Base-by-base conservation (phyloP, 768 basidiomycete species). In the Epithele typhae region DNA sequence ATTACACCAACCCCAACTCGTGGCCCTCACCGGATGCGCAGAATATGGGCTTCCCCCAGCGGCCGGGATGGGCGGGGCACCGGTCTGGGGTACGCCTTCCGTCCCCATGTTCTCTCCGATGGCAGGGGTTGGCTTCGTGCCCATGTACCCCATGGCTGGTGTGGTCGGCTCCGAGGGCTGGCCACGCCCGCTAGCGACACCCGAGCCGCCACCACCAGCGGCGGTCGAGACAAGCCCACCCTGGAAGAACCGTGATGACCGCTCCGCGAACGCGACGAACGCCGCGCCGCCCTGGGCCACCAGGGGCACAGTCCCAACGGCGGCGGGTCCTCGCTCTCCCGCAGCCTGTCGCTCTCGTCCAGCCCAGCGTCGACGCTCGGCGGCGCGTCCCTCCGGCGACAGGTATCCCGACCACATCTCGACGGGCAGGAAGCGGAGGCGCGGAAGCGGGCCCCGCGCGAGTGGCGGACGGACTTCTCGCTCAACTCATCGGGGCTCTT, bases 391-490 rank as follows among this genome's bases (percentile, higher is more conserved):
- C 44, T 59, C 12, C 55, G 55, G 11, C 57, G 58, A 4, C 50
- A 49, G 25, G 21, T 48, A 15, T 58, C 57, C 4, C n/a, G n/a
- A n/a, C n/a, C n/a, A n/a, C 27, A 57, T 8, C 6, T 36, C 23
- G 44, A 47, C 9, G 45, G 49, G 8, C 37, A 46, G 15, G 43
- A 38, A 4, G 35, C 46, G 25, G 49, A 44, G 43, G 43, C 46
- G 25, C 15, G 32, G 5, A 63, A 58, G 52, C 52, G 60, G 9
- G 60, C 62, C 6, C 62, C 62, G 17, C 49, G 60, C 9, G 60
- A 64, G 25, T 67, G 66, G 66, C 48, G 66, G 25, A 46, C 64
- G 1, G 63, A 64, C 37, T 67, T 67, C 53, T 57, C 56, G 37
- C 61, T 65, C 61, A 52, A 51, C 5, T 50, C 56, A 19, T 46